These are phyloP conservation scores for Aspergillus texensis DNA, from an alignment of 2,329 filamentous ascomycete genomes.

Conservation along the genomic window DNA sequence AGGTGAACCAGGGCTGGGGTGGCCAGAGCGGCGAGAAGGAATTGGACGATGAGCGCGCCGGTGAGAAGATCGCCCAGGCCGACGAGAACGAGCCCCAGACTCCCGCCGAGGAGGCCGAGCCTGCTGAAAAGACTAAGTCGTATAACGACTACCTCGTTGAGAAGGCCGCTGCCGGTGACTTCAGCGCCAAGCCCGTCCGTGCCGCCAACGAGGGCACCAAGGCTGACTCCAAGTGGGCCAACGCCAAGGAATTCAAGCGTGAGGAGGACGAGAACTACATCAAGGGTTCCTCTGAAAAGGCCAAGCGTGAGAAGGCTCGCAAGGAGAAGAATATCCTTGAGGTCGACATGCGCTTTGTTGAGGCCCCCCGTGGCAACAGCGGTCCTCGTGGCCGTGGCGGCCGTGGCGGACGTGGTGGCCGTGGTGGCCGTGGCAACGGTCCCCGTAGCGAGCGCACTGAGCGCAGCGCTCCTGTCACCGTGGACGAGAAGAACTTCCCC, in stretches of 20 bases:
- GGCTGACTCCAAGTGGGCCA: constrained; percentile 88
- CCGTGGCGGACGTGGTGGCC: constrained; percentile 37
- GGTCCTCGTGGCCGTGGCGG: background rate
- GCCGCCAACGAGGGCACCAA: constrained; percentile 91
- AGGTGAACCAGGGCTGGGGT: constrained; percentile 83
- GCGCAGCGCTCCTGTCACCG: constrained; percentile 34
- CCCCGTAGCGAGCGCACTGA: constrained; percentile 20
- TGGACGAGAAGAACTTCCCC: constrained; percentile 52
- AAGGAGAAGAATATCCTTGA: constrained; percentile 90
- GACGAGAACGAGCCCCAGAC: constrained; percentile 74
- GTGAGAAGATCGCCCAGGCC: constrained; percentile 81
- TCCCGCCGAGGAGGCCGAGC: constrained; percentile 58
- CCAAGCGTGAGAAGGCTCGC: constrained; percentile 79
- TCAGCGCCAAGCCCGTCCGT: constrained; percentile 71
- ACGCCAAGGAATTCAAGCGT: constrained; percentile 68
- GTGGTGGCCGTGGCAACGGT: constrained; percentile 47
- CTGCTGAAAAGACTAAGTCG: constrained; percentile 86
- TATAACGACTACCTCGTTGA: constrained; percentile 86
- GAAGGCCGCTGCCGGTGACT: constrained; percentile 68
- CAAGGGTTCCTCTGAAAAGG: constrained; percentile 72
- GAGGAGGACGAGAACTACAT: constrained; percentile 70
- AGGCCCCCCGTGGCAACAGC: constrained; percentile 53
- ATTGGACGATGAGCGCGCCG: constrained; percentile 88
- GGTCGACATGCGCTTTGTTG: constrained; percentile 81
- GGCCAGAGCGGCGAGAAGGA: constrained; percentile 78